A percentile compares a stretch with the other conserved stretches of the same genome.
Evolutionary conservation across 73 alveolate genomes (phyloP).

Genomic region (Effrenium voratum): DNA sequence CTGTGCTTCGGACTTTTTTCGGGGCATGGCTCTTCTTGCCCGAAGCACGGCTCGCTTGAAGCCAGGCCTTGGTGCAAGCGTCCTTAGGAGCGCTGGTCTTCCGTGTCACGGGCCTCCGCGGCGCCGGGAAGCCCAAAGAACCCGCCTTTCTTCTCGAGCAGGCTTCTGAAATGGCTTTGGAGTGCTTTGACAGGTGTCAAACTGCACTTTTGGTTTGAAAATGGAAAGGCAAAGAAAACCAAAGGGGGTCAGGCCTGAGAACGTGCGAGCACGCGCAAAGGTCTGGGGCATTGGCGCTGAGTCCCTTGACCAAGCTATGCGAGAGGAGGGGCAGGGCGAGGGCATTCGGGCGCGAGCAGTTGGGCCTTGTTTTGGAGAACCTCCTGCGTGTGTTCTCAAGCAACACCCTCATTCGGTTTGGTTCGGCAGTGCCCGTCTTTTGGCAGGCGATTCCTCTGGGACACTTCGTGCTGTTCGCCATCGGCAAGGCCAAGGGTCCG

Average conservation of each 20-base stretch:
- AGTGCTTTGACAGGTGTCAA: not conserved
- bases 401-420: not conserved
- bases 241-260: not conserved
- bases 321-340: too few relatives aligned
- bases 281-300: constrained; percentile 93
- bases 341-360: too few relatives aligned
- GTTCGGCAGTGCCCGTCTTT: not conserved
- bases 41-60: too few relatives aligned
- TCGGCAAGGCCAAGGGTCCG: constrained; percentile 84
- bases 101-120: constrained; percentile 51
- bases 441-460: constrained; percentile 60
- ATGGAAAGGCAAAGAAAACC: too few relatives aligned
- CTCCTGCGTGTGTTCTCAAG: not conserved
- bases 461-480: constrained; percentile 72
- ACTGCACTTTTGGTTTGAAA: too few relatives aligned
- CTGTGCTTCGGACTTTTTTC: too few relatives aligned
- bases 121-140: not conserved
- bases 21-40: too few relatives aligned
- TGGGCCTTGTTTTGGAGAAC: too few relatives aligned
- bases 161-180: not conserved
- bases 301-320: constrained; percentile 45
- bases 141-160: not conserved
- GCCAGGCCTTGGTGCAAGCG: constrained; percentile 58
- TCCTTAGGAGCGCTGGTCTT: constrained; percentile 81
- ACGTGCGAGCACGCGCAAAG: not conserved